These are phyloP conservation scores for Ophiostoma pallidulum DNA, from an alignment of 2,329 filamentous ascomycete species.

Conservation along the genomic window DNA sequence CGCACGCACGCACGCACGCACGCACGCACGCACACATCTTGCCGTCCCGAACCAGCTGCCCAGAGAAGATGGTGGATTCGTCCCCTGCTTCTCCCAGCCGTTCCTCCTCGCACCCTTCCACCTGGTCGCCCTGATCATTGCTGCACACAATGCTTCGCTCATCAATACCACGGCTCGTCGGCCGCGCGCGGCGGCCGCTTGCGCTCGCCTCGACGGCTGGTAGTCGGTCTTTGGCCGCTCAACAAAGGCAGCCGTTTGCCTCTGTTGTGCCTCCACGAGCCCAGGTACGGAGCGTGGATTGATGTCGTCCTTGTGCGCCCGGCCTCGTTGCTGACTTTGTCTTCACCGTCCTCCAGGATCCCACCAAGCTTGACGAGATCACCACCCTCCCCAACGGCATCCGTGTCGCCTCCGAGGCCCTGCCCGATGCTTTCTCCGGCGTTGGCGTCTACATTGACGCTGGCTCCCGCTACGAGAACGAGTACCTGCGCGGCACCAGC, in stretches of 20 bases:
- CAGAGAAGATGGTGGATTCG: no score
- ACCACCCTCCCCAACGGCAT: constrained; percentile 87
- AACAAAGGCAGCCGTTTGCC: constrained; percentile 2
- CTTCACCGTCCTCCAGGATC: constrained; percentile 54
- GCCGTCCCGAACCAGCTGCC: no score
- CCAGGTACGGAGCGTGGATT: no score
- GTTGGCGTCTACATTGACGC: constrained; percentile 94
- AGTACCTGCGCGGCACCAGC: constrained; percentile 75
- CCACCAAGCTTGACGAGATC: constrained; percentile 75
- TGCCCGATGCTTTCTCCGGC: constrained; percentile 89
- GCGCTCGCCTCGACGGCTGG: background rate
- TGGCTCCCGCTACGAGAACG: constrained; percentile 87
- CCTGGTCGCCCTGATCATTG: no score
- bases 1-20: no score
- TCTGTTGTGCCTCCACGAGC: constrained; percentile 8
- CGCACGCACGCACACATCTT: no score
- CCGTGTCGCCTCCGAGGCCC: constrained; percentile 85
- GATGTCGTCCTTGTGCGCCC: no score
- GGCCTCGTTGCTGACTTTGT: no score
- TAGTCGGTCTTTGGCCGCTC: background rate
- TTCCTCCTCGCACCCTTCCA: background rate
- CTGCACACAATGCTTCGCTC: constrained; percentile 12
- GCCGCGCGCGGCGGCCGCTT: constrained; percentile 8
- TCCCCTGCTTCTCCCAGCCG: background rate
- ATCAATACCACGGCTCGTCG: constrained; percentile 12